Conservation (phyloP, 75 land plant species). For the Pinus taeda region DNA sequence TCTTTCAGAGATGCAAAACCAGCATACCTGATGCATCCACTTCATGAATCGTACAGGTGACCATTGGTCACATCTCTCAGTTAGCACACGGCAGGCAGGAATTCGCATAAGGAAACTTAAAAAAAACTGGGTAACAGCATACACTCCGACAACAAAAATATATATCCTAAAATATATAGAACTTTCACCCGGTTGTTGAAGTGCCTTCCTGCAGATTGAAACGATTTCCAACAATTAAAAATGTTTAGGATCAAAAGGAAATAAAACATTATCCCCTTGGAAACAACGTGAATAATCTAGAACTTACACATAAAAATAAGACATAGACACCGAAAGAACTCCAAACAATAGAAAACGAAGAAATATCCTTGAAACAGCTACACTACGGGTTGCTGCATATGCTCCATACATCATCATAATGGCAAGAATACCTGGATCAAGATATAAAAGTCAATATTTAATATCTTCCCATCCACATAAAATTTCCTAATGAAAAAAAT, state of each 20-base stretch:
- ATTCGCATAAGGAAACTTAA: constrained; percentile 68
- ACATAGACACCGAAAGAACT: constrained; percentile 35
- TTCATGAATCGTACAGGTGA: constrained; percentile 58
- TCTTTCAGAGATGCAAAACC: neutral
- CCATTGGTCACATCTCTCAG: constrained; percentile 57
- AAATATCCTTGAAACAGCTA: constrained; percentile 60
- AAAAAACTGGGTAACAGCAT: constrained; percentile 66
- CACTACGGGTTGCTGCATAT: constrained; percentile 44
- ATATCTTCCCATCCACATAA: neutral
- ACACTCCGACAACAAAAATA: constrained; percentile 51
- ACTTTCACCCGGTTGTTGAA: constrained; percentile 33
- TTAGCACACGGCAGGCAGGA: constrained; percentile 60
- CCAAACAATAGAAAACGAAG: constrained; percentile 72
- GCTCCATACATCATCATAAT: constrained; percentile 86
- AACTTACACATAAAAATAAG: constrained; percentile 69
- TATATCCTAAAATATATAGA: constrained; percentile 49
- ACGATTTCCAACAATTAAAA: neutral
- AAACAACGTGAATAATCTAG: neutral
- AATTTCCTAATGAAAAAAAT: neutral
- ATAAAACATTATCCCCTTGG: neutral
- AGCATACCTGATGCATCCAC: constrained; percentile 77
- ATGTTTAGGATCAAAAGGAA: neutral
- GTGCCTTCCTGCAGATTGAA: constrained; percentile 55
- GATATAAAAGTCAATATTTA: neutral
- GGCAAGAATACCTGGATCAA: constrained; percentile 56